Evolutionary conservation across 179 eudicot genomes (phyloP).

Genomic region (Actinidia chinensis): DNA sequence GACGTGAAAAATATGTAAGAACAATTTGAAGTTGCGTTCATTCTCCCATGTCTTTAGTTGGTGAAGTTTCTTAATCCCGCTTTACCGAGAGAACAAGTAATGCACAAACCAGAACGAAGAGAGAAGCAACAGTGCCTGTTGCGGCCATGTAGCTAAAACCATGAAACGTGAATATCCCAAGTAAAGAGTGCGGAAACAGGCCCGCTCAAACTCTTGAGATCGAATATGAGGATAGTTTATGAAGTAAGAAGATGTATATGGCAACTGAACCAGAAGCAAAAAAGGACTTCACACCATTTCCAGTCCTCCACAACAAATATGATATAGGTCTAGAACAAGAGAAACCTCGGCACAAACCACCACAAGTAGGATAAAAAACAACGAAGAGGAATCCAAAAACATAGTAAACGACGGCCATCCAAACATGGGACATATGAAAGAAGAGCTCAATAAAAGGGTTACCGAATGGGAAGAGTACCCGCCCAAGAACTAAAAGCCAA

Average conservation of each 20-base stretch:
- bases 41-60: not conserved
- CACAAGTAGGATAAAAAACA: slow-evolving; percentile 43
- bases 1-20: not conserved
- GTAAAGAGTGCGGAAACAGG: slow-evolving; percentile 57
- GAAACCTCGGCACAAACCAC: slow-evolving; percentile 60
- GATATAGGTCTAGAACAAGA: slow-evolving; percentile 56
- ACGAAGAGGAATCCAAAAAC: slow-evolving; percentile 56
- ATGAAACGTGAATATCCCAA: slow-evolving; percentile 58
- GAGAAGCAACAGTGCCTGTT: slow-evolving; percentile 59
- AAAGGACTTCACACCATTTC: slow-evolving; percentile 64
- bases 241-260: slow-evolving; percentile 52
- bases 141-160: slow-evolving; percentile 58
- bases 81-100: slow-evolving; percentile 59
- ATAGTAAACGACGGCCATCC: slow-evolving; percentile 59
- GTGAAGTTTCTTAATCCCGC: slow-evolving; percentile 35
- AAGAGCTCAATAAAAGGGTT: slow-evolving; percentile 58
- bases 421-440: slow-evolving; percentile 54
- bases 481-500: slow-evolving; percentile 57
- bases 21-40: not conserved
- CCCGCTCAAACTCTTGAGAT: slow-evolving; percentile 55
- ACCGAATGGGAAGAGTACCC: slow-evolving; percentile 57
- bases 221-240: slow-evolving; percentile 47
- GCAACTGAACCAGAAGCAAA: slow-evolving; percentile 66
- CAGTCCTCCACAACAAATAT: slow-evolving; percentile 61
- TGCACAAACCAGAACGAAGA: slow-evolving; percentile 65